Evolutionary conservation across 768 basidiomycete genomes (phyloP), one percentile per base, ranked within the genome.

Genomic region (Amanita fuliginea): DNA sequence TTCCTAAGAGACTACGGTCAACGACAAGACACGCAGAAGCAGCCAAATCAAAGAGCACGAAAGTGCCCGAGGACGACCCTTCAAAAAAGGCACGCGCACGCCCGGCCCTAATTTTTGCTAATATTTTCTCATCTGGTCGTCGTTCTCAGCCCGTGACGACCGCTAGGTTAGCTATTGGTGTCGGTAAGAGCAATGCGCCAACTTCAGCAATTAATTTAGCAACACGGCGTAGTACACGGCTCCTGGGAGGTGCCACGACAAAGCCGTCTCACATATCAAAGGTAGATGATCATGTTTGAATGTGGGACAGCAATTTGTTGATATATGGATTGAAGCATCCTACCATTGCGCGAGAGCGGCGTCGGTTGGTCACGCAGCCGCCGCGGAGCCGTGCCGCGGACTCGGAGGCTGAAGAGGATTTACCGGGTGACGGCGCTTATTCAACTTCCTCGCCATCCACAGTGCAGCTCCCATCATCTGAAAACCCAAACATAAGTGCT

Each of bases 61-160:
- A 83, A 73, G 64, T 75, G 58, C 69, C 68, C 61, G 64, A 73
- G 59, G 82, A 83, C 68, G 81, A 84, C 66, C 77, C 80, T 65
- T 71, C 75, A 75, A 86, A 86, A 84, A 88, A 89, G 86, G 86
- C 81, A 86, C 80, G 84, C 81, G 80, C 79, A 75, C 83, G 81
- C 80, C 81, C 81, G 82, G 83, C 80, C 76, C 76, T 85, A 77
- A 81, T 77, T 72, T 78, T 83, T 82, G 75, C 80, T 84, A 85
- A 85, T 72, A 74, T 83, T 74, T 83, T 85, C 84, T 86, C 83
- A 85, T 77, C 78, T 68, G 76, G 77, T 80, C 81, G 80, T 77
- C 75, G 75, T 78, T 78, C 78, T 68, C 83, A 86, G 82, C 74
- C 78, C 63, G 71, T 76, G 64, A 74, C 76, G 67, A 74, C 80